phyloP scores from a whole-genome alignment of 2,329 filamentous ascomycete genomes.

The Xylaria sp. region DNA sequence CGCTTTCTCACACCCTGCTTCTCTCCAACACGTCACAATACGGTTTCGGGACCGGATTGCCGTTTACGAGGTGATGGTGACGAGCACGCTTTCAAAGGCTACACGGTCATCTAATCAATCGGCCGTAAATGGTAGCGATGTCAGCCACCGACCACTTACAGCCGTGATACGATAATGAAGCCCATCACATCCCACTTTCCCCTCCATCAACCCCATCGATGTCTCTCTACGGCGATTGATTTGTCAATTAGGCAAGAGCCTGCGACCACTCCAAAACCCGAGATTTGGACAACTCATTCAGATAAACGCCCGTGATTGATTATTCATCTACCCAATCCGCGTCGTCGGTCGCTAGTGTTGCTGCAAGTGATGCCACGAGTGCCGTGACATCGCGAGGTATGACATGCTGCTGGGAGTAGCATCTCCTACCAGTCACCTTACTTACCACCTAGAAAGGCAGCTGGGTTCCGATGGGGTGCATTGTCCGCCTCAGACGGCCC shows the following conservation, averaged over 20 bases:
- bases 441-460: background rate
- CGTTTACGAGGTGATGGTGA: background rate
- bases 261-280: slow-evolving; percentile 30
- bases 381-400: slow-evolving; percentile 11
- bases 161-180: background rate
- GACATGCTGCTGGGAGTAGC: slow-evolving; percentile 24
- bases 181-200: slow-evolving; percentile 23
- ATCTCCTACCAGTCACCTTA: slow-evolving; percentile 14
- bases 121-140: background rate
- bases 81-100: background rate
- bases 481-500: background rate
- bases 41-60: slow-evolving; percentile 1
- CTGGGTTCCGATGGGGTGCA: background rate
- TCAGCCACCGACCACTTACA: slow-evolving; percentile 11
- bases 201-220: slow-evolving; percentile 5
- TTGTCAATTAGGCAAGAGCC: slow-evolving; percentile 33
- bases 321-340: slow-evolving; percentile 13
- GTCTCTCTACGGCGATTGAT: slow-evolving; percentile 24
- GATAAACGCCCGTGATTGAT: slow-evolving; percentile 17
- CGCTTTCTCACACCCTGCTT: background rate
- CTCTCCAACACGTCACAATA: slow-evolving; percentile 4
- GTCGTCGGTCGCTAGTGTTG: slow-evolving; percentile 7
- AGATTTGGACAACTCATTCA: slow-evolving; percentile 14
- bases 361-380: slow-evolving; percentile 34
- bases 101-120: background rate